Evolutionary conservation across 2,329 filamentous ascomycete genomes (phyloP), one percentile per base, ranked within the genome.

Genomic region (Neofusicoccum laricinum): DNA sequence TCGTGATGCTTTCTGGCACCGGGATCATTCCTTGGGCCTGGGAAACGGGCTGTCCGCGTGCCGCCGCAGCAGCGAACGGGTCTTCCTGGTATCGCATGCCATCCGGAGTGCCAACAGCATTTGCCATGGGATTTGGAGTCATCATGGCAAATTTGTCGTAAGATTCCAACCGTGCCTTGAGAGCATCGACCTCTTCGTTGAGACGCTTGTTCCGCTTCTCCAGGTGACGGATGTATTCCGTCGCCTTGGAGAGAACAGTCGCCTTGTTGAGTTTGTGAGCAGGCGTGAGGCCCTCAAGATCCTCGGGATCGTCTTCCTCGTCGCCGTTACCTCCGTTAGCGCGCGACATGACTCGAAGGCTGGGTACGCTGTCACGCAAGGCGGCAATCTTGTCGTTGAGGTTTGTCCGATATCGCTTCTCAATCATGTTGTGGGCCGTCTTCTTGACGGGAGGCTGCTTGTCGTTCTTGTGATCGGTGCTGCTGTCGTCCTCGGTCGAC

Each of bases 241-340:
- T 97, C 2, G 94, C 94, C 77, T 98, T 98, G 68, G 92, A 93
- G 48, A 98, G 80, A 58, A 98, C 92, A 2, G 93, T 97, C n/a
- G 94, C 94, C 77, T 98, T 98, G 81, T 98, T 98, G 32, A 97
- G 82, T 77, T 98, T 98, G 79, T 96, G 93, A 5, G 93, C 92
- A 0, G 93, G 91, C 2, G 81, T 81, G 2, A 92, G 90, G 59
- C 81, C 81, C 66, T 82, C 81, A 10, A 95, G 81, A 59, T 92
- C 92, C 70, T 96, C 83, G 65, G 95, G 91, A 68, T 96, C 91
- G 40, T 90, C 87, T 69, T 94, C 91, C 66, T 89, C 88, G 67
- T 91, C 89, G 71, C 90, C 88, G 43, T 87, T 89, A 8, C 55
- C 61, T 12, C 72, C 73, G 38, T 77, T 76, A 6, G 75, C 72